phyloP scores from a whole-genome alignment of 805 yeast genomes.

The Lachancea nothofagi region DNA sequence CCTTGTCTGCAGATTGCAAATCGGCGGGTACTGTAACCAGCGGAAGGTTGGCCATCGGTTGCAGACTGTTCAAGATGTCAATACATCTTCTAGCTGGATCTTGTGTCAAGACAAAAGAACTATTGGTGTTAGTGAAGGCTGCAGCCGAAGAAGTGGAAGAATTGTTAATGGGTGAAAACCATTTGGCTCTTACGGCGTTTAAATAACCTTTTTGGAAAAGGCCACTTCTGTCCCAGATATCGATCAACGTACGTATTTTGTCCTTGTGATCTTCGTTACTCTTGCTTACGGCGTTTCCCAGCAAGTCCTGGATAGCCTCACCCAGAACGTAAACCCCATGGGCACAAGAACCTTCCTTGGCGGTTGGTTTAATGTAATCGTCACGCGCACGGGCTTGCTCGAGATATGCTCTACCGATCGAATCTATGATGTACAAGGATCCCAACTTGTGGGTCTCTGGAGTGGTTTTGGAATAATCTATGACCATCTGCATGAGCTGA shows the following conservation, averaged over 20 bases:
- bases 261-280: slow-evolving; percentile 55
- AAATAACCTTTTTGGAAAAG: slow-evolving; percentile 63
- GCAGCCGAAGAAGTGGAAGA: slow-evolving; percentile 37
- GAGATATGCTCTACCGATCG: slow-evolving; percentile 78
- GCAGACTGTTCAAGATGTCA: slow-evolving; percentile 28
- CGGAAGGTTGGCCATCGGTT: slow-evolving; percentile 18
- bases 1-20: slow-evolving; percentile 24
- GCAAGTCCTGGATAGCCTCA: slow-evolving; percentile 54
- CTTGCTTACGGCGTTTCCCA: slow-evolving; percentile 57
- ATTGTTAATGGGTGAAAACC: slow-evolving; percentile 37
- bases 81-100: slow-evolving; percentile 27
- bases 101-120: slow-evolving; percentile 42
- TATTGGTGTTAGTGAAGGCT: slow-evolving; percentile 39
- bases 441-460: slow-evolving; percentile 85
- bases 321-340: slow-evolving; percentile 66
- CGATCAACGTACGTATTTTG: slow-evolving; percentile 77
- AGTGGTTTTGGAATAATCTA: slow-evolving; percentile 55
- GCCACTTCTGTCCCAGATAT: slow-evolving; percentile 84
- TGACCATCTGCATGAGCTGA: slow-evolving; percentile 23
- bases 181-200: slow-evolving; percentile 49
- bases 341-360: slow-evolving; percentile 67
- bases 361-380: slow-evolving; percentile 42
- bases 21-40: slow-evolving; percentile 20
- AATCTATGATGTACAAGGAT: slow-evolving; percentile 83
- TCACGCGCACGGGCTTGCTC: slow-evolving; percentile 62